Conservation (phyloP, 75 land plant genomes). For the Pinus tabuliformis region DNA sequence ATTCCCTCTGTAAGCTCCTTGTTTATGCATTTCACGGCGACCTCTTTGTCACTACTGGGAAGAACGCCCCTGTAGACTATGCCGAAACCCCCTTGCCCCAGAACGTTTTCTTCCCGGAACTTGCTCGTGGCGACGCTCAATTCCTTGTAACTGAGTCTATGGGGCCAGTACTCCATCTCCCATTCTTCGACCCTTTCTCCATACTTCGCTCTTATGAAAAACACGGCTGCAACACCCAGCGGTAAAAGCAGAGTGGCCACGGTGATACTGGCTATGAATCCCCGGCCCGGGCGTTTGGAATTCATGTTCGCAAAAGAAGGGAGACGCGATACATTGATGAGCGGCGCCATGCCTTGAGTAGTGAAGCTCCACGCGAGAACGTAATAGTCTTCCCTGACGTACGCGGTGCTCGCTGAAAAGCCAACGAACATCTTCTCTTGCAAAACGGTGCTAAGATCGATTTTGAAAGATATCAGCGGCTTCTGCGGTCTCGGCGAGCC, state of each 20-base stretch:
- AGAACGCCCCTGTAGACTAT: neutral
- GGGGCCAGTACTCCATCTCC: constrained; percentile 5
- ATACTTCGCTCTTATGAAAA: neutral
- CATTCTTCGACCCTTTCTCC: neutral
- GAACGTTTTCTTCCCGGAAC: neutral
- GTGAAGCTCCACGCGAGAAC: constrained; percentile 17
- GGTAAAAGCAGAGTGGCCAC: neutral
- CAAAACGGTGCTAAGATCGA: neutral
- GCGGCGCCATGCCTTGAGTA: neutral
- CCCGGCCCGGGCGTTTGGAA: neutral
- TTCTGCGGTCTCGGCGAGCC: neutral
- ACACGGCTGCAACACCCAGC: neutral
- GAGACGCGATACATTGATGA: neutral
- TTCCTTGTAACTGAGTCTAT: neutral
- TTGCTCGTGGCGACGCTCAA: neutral
- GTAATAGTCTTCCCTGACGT: neutral
- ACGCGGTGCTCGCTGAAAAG: neutral
- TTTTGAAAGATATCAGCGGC: neutral
- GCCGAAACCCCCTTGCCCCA: neutral
- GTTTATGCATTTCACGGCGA: neutral
- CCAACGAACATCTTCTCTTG: neutral
- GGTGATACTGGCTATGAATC: neutral
- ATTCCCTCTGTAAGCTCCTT: neutral
- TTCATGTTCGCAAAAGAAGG: neutral
- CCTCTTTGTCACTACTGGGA: neutral